These are phyloP conservation scores for Calonectria hawksworthii DNA, from an alignment of 2,329 filamentous ascomycete genomes.

Conservation along the genomic window DNA sequence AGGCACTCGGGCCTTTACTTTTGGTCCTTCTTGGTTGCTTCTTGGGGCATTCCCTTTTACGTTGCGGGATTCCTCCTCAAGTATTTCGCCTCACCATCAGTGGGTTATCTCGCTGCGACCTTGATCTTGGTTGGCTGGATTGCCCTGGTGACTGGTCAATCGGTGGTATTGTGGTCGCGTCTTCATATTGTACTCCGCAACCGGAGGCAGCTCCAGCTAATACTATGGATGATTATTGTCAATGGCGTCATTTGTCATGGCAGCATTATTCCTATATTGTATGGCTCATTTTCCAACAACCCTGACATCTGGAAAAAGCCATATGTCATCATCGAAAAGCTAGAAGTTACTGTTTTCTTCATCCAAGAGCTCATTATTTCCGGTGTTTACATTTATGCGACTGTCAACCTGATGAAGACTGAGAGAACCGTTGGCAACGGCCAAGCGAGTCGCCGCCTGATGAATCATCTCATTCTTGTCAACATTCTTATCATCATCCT, in stretches of 20 bases:
- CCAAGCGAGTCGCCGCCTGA: slow-evolving; percentile 39
- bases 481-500: slow-evolving; percentile 61
- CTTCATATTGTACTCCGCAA: slow-evolving; percentile 72
- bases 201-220: slow-evolving; percentile 59
- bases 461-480: slow-evolving; percentile 59
- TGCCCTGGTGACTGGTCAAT: slow-evolving; percentile 72
- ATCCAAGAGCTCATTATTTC: slow-evolving; percentile 69
- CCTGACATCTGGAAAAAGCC: slow-evolving; percentile 35
- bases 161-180: slow-evolving; percentile 73
- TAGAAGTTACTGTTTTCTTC: slow-evolving; percentile 70
- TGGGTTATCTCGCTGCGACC: slow-evolving; percentile 39
- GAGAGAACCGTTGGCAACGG: slow-evolving; percentile 51
- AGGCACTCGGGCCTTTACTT: slow-evolving; percentile 53
- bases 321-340: slow-evolving; percentile 65
- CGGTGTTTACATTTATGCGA: slow-evolving; percentile 66
- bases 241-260: slow-evolving; percentile 67
- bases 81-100: slow-evolving; percentile 36
- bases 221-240: slow-evolving; percentile 70
- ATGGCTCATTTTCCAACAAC: slow-evolving; percentile 59
- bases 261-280: slow-evolving; percentile 68
- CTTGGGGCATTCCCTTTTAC: slow-evolving; percentile 53
- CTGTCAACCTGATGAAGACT: slow-evolving; percentile 61
- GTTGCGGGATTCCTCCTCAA: slow-evolving; percentile 62
- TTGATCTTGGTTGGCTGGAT: slow-evolving; percentile 47
- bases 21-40: slow-evolving; percentile 54